Conservation (phyloP, 1,284 basidiomycete species). For the Takashimella tepidaria region DNA sequence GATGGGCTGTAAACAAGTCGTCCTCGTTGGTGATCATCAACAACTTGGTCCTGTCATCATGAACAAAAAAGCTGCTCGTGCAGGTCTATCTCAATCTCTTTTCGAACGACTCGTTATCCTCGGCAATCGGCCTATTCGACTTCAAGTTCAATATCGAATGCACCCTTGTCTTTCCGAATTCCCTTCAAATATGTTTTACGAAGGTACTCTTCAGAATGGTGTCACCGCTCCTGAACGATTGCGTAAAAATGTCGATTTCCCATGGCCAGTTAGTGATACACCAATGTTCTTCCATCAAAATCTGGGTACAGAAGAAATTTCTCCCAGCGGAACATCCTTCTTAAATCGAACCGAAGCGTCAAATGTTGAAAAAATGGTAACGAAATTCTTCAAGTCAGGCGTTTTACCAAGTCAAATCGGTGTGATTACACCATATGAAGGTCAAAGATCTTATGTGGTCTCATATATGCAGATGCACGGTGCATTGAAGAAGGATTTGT, state of each 20-base stretch:
- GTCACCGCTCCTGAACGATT: conserved; percentile 96
- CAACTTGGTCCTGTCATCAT: conserved; percentile 99
- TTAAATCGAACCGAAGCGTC: conserved; percentile 97
- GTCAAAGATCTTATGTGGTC: conserved; percentile 97
- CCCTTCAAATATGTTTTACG: conserved; percentile 99
- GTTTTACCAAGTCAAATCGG: conserved; percentile 94
- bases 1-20: conserved; percentile 96
- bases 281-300: conserved; percentile 99
- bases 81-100: conserved; percentile 92
- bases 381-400: conserved; percentile 98
- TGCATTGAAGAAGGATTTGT: conserved; percentile 94
- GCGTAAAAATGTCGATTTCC: conserved; percentile 96
- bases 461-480: conserved; percentile 99
- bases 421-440: conserved; percentile 98
- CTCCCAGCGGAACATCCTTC: conserved; percentile 96
- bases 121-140: conserved; percentile 91
- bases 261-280: conserved; percentile 95
- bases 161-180: conserved; percentile 99
- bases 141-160: conserved; percentile 99
- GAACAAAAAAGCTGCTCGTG: conserved; percentile 99
- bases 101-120: conserved; percentile 96
- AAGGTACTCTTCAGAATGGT: conserved; percentile 97
- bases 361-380: conserved; percentile 99
- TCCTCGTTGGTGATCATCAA: conserved; percentile 95
- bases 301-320: conserved; percentile 97